These are phyloP conservation scores for Blastobotrys raffinosifermentans DNA, from an alignment of 1,139 yeast species.

Conservation along the genomic window DNA sequence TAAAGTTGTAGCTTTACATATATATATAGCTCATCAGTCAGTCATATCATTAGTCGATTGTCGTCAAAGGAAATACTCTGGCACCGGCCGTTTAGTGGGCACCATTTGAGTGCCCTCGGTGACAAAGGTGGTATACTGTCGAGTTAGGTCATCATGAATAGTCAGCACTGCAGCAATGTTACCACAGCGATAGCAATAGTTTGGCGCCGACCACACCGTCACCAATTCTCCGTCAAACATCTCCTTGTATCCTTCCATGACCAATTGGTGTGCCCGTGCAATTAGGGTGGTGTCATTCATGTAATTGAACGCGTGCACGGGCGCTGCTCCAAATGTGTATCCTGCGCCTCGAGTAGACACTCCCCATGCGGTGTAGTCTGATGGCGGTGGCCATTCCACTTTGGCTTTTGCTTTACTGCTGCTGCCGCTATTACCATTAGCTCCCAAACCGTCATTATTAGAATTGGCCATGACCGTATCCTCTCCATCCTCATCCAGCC, in stretches of 20 bases:
- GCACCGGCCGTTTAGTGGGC: slow-evolving; percentile 66
- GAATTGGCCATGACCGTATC: slow-evolving; percentile 5
- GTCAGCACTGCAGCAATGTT: slow-evolving; percentile 87
- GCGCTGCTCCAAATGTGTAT: slow-evolving; percentile 79
- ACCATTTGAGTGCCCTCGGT: slow-evolving; percentile 67
- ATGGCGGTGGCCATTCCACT: not conserved
- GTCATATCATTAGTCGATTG: too few species aligned
- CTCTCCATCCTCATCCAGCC: slow-evolving; percentile 19
- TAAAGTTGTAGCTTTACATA: too few species aligned
- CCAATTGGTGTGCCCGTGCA: slow-evolving; percentile 96
- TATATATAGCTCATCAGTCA: not conserved
- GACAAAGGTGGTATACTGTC: slow-evolving; percentile 80
- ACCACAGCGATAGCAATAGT: slow-evolving; percentile 92
- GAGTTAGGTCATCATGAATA: slow-evolving; percentile 61
- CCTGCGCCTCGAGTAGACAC: slow-evolving; percentile 98
- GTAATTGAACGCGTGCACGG: slow-evolving; percentile 73
- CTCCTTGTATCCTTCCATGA: slow-evolving; percentile 91
- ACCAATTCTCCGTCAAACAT: slow-evolving; percentile 83
- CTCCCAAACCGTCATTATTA: not conserved
- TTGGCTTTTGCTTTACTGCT: too few species aligned
- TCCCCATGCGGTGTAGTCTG: slow-evolving; percentile 52
- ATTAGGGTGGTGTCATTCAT: slow-evolving; percentile 74
- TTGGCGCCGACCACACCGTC: slow-evolving; percentile 93
- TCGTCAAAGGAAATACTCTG: slow-evolving; percentile 68
- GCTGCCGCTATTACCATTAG: not conserved